Evolutionary conservation across 495 filamentous ascomycete species (phyloP).

Genomic region (Melanomma pulvis-pyrius): DNA sequence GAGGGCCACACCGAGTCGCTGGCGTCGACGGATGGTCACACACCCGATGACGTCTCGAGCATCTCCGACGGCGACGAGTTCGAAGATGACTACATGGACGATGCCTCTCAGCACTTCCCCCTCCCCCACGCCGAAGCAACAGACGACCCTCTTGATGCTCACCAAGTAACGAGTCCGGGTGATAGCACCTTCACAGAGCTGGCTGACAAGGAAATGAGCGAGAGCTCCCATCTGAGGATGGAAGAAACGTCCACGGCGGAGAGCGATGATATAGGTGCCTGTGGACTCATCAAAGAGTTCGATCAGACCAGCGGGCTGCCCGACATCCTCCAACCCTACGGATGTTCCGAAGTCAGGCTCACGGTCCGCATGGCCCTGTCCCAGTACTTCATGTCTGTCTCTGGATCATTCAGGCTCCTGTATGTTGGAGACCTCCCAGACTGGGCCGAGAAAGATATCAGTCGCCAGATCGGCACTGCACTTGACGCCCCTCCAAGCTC

Average conservation of each 20-base stretch:
- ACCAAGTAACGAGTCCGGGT: slow-evolving; percentile 3
- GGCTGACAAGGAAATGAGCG: slow-evolving; percentile 19
- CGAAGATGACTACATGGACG: slow-evolving; percentile 23
- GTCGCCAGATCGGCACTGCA: slow-evolving; percentile 30
- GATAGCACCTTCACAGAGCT: slow-evolving; percentile 24
- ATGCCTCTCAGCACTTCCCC: slow-evolving; percentile 8
- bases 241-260: slow-evolving; percentile 8
- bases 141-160: neutral
- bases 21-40: slow-evolving; percentile 37
- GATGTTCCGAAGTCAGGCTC: slow-evolving; percentile 19
- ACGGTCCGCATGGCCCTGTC: slow-evolving; percentile 28
- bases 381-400: slow-evolving; percentile 5
- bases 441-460: slow-evolving; percentile 29
- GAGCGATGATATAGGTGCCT: slow-evolving; percentile 6
- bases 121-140: neutral
- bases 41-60: slow-evolving; percentile 40
- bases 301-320: slow-evolving; percentile 7
- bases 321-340: slow-evolving; percentile 16
- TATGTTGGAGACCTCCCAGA: slow-evolving; percentile 28
- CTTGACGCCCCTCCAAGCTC: slow-evolving; percentile 24
- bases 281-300: slow-evolving; percentile 16
- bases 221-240: slow-evolving; percentile 12
- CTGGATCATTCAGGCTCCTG: slow-evolving; percentile 28
- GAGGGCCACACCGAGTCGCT: slow-evolving; percentile 38
- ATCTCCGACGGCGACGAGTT: slow-evolving; percentile 30